Evolutionary conservation across 2,329 filamentous ascomycete genomes (phyloP).

Genomic region (Sporothrix curviconia): DNA sequence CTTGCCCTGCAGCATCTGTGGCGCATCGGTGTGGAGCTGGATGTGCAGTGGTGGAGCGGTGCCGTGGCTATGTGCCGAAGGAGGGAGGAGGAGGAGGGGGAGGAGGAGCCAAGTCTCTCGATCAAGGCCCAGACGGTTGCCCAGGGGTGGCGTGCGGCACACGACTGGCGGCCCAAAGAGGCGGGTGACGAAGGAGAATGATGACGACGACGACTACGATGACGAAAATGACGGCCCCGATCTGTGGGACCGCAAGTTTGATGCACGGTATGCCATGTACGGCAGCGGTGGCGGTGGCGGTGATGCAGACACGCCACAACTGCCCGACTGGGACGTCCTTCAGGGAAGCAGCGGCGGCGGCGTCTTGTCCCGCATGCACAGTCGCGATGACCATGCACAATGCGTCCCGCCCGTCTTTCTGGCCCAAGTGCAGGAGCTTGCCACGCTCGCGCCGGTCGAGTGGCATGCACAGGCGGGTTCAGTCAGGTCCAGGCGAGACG

Average conservation of each 20-base stretch:
- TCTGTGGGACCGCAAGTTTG: conserved; percentile 62
- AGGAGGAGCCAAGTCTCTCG: conserved; percentile 16
- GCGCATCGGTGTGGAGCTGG: conserved; percentile 68
- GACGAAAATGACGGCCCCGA: conserved; percentile 49
- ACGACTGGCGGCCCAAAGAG: conserved; percentile 27
- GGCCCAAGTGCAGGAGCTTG: conserved; percentile 69
- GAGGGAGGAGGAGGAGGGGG: conserved; percentile 23
- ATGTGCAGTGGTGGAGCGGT: conserved; percentile 67
- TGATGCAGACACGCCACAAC: conserved; percentile 16
- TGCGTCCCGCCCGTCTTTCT: conserved; percentile 62
- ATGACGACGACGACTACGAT: conserved; percentile 42
- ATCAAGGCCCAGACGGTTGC: conserved; percentile 37
- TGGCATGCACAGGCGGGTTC: conserved; percentile 70
- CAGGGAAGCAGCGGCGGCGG: conserved; percentile 9
- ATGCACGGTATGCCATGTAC: conserved; percentile 41
- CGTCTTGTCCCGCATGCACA: too few species aligned
- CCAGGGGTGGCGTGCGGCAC: conserved; percentile 42
- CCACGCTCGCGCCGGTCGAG: conserved; percentile 68
- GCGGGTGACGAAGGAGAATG: conserved; percentile 38
- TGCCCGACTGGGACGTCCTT: conserved; percentile 49
- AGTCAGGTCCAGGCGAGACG: conserved; percentile 27
- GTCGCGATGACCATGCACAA: too few species aligned
- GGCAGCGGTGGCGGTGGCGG: background rate
- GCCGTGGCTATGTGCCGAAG: conserved; percentile 64
- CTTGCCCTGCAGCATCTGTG: conserved; percentile 84